Evolutionary conservation across 768 basidiomycete species (phyloP).

Genomic region (Hysterangium stoloniferum): DNA sequence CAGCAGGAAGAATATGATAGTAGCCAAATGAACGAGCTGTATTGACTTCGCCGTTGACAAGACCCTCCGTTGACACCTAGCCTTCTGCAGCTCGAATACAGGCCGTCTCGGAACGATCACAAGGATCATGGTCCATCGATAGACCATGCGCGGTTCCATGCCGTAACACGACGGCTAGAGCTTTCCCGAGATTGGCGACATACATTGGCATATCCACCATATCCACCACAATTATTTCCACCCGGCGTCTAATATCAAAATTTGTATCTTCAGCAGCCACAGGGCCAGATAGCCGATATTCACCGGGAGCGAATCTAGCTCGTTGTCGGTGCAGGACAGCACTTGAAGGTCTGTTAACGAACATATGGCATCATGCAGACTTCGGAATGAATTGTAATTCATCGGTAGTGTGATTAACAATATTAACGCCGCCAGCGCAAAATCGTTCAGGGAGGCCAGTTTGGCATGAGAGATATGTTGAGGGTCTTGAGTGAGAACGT

Average conservation of each 20-base stretch:
- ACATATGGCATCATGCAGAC: slow-evolving; percentile 78
- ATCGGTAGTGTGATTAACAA: slow-evolving; percentile 66
- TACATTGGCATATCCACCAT: slow-evolving; percentile 71
- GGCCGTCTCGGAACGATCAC: slow-evolving; percentile 72
- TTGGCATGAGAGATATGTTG: slow-evolving; percentile 85
- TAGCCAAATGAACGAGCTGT: slow-evolving; percentile 90
- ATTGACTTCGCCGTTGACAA: slow-evolving; percentile 87
- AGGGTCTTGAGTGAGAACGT: slow-evolving; percentile 63
- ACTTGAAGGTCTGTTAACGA: slow-evolving; percentile 60
- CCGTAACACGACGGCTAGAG: slow-evolving; percentile 78
- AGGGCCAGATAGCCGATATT: no score
- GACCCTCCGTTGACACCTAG: slow-evolving; percentile 86
- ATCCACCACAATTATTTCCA: slow-evolving; percentile 65
- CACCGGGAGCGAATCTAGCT: slow-evolving; percentile 65
- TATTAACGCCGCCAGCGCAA: slow-evolving; percentile 61
- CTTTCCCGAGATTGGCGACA: slow-evolving; percentile 85
- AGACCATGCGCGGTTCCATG: slow-evolving; percentile 67
- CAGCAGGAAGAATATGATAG: slow-evolving; percentile 80
- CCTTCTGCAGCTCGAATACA: slow-evolving; percentile 91
- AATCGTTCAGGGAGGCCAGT: slow-evolving; percentile 73
- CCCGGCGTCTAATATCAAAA: slow-evolving; percentile 61
- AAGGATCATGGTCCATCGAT: slow-evolving; percentile 82
- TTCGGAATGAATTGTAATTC: slow-evolving; percentile 80
- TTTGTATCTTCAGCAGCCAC: slow-evolving; percentile 50
- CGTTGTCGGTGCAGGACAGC: slow-evolving; percentile 86